phyloP scores from a whole-genome alignment of 2,329 filamentous ascomycete species.

The Trematosphaeria pertusa region DNA sequence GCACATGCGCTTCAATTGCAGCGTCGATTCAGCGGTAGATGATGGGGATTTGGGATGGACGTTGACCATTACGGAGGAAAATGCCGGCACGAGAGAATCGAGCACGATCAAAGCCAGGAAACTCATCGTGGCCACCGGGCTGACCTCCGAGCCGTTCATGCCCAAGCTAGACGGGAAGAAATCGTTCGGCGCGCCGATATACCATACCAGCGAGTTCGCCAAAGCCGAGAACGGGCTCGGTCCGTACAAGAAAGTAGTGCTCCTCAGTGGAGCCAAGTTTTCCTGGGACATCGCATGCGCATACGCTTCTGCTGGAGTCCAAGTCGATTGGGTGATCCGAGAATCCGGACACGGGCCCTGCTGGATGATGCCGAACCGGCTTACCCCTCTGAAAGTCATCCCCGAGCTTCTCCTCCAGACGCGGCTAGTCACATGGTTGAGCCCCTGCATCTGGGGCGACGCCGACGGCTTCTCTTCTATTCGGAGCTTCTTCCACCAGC shows the following conservation, averaged over 20 bases:
- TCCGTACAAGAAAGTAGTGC: conserved; percentile 48
- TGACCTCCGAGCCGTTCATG: conserved; percentile 66
- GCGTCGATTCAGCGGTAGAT: conserved; percentile 57
- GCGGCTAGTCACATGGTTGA: conserved; percentile 74
- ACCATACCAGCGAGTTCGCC: conserved; percentile 64
- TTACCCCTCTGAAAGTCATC: conserved; percentile 70
- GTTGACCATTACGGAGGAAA: conserved; percentile 17
- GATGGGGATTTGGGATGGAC: conserved; percentile 33
- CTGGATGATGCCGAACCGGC: conserved; percentile 65
- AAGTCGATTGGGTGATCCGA: conserved; percentile 66
- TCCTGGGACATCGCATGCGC: conserved; percentile 68
- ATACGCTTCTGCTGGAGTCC: conserved; percentile 58
- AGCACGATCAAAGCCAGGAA: conserved; percentile 47
- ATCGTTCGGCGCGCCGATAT: conserved; percentile 60
- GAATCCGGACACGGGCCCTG: conserved; percentile 63
- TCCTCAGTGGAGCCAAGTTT: conserved; percentile 70
- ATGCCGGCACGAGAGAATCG: not conserved
- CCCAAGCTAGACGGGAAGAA: conserved; percentile 60
- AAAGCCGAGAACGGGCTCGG: conserved; percentile 47
- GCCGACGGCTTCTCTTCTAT: conserved; percentile 66
- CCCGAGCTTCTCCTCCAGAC: conserved; percentile 71
- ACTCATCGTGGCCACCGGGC: conserved; percentile 68
- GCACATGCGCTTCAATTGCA: conserved; percentile 59
- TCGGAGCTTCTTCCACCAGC: conserved; percentile 64
- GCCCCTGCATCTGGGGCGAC: conserved; percentile 74